Evolutionary conservation across 768 basidiomycete species (phyloP), one percentile per base, ranked within the genome.

Genomic region (Russula dissimulans): DNA sequence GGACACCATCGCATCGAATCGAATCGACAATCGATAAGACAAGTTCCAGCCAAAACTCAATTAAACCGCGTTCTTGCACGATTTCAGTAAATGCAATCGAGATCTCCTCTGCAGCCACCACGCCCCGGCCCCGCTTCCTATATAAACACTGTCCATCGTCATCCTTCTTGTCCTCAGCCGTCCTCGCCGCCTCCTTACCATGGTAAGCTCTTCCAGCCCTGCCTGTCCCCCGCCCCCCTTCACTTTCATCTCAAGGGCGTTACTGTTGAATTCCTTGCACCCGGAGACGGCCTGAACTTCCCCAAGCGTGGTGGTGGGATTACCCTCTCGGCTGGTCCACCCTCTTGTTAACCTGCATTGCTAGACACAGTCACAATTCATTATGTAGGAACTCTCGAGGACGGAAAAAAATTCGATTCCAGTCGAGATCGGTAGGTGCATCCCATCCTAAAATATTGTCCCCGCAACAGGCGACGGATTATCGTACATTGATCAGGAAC

Each of bases 321-420:
- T 39, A 6, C 53, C 14, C 38, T 50, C 36, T 51, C 44, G 39
- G 4, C 26, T 39, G 34, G 10, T 22, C 47, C 53, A 42, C 56
- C 63, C 46, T 36, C 3, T 42, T 47, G 48, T 59, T 49, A 38
- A 44, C n/a, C 56, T 43, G 36, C 48, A 22, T 31, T 49, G 11
- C 7, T 66, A 89, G 87, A 90, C 76, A 78, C 22, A 32, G 89
- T 92, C 39, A 73, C 61, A 6, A 91, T 94, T 58, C 89, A 93
- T 72, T 94, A 93, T 67, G 79, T 85, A 46, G 92, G 89, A 26
- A 89, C 79, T 22, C 79, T 92, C 15, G 15, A 64, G 3, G 75
- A 87, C 67, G 89, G 87, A 46, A 74, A 61, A 31, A 74, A 73
- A 67, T 91, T 91, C 72, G 90, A 93, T 74, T 89, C 88, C 17